These are phyloP conservation scores for Amanita jacksonii DNA, from an alignment of 768 basidiomycete species.

Conservation along the genomic window DNA sequence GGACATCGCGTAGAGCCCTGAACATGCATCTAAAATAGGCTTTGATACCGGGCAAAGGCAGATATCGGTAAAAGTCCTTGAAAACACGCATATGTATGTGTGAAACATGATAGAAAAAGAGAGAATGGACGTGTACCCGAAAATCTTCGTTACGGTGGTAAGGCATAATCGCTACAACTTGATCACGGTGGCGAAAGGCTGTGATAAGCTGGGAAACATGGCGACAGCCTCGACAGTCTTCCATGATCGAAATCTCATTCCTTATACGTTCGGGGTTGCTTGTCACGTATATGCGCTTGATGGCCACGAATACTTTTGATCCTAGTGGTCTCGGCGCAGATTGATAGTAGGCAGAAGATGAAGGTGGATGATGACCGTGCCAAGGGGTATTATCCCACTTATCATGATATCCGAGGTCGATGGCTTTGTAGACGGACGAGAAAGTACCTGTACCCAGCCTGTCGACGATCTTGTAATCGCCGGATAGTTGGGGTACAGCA, in stretches of 20 bases:
- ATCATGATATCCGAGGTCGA: slow-evolving; percentile 66
- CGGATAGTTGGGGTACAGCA: slow-evolving; percentile 53
- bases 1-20: slow-evolving; percentile 82
- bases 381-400: slow-evolving; percentile 73
- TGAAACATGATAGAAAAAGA: slow-evolving; percentile 10
- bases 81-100: not conserved
- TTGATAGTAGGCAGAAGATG: slow-evolving; percentile 61
- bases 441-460: slow-evolving; percentile 96
- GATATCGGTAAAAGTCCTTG: slow-evolving; percentile 68
- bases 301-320: slow-evolving; percentile 71
- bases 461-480: slow-evolving; percentile 75
- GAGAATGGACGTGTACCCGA: slow-evolving; percentile 42
- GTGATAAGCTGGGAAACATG: slow-evolving; percentile 92
- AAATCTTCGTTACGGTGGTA: slow-evolving; percentile 92
- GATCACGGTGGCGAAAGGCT: slow-evolving; percentile 84
- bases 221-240: slow-evolving; percentile 73
- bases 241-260: slow-evolving; percentile 89
- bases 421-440: slow-evolving; percentile 97
- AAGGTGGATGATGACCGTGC: slow-evolving; percentile 54
- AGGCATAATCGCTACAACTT: slow-evolving; percentile 91
- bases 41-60: slow-evolving; percentile 72
- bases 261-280: slow-evolving; percentile 86
- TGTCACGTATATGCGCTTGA: slow-evolving; percentile 97
- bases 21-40: slow-evolving; percentile 88
- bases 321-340: slow-evolving; percentile 30